Evolutionary conservation across 2,329 filamentous ascomycete genomes (phyloP), one percentile per base, ranked within the genome.

Genomic region (Boeremia lycopersici): DNA sequence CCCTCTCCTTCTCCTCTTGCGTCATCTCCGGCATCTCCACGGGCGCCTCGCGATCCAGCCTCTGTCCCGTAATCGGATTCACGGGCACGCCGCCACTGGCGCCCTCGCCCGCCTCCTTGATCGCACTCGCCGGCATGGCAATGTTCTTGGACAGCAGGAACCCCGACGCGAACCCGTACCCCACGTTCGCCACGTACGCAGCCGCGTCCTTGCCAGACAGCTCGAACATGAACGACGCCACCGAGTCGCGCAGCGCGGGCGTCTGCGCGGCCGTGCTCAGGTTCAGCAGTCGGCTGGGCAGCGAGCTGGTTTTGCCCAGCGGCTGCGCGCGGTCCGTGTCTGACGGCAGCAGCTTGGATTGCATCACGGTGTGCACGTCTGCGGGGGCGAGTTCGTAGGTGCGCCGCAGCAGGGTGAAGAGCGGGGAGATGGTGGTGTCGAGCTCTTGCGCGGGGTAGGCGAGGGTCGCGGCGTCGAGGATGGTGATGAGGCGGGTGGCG

Each of bases 131-230:
- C 0, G 92, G 91, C 19, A 96, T 80, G 0, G 88, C 82, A 11
- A 98, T 86, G 50, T 95, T 90, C 59, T 93, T 89, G 59, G 89
- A 88, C 77, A 93, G 88, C 13, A 99, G 79, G 71, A 95, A 96
- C 0, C 95, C 95, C 0, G 92, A 90, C 0, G 95, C 95, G 69
- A 90, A 96, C 0, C 95, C 95, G 70, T 96, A 99, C 0, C 95
- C 95, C 11, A 99, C 90, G 63, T 97, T 97, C 46, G 90, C 83
- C 0, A 98, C 89, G 68, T 97, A 95, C 28, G 82, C 89, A 13
- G 83, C 84, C 0, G 93, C 85, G 65, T 97, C 87, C 64, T 87
- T 89, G 60, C 88, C 89, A 0, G 92, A 96, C 26, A 98, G 81
- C 61, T 96, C 89, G 71, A 96, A 99, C 57, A 97, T 84, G 23